Percentiles rank a stretch among this genome's conserved stretches.
Evolutionary conservation across 2,329 filamentous ascomycete genomes (phyloP).

Genomic region (Aspergillus phoenicis): DNA sequence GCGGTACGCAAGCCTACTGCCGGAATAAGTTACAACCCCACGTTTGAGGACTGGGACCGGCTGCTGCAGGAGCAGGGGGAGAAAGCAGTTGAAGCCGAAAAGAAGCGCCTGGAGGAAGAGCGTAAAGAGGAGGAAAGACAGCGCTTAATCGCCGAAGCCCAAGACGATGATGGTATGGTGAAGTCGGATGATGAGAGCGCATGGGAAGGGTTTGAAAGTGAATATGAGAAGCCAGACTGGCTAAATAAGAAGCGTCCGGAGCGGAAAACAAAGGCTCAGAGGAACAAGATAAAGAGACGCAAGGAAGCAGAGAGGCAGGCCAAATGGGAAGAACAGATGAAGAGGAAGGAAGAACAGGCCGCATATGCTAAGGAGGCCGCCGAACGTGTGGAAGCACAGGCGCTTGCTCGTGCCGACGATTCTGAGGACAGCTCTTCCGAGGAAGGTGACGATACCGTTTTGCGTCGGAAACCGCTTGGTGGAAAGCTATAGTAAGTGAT

Average conservation of each 20-base stretch:
- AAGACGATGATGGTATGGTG: slow-evolving; percentile 72
- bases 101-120: slow-evolving; percentile 68
- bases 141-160: slow-evolving; percentile 72
- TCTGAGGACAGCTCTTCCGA: slow-evolving; percentile 43
- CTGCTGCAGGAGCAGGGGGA: slow-evolving; percentile 73
- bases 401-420: slow-evolving; percentile 49
- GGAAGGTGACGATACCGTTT: slow-evolving; percentile 63
- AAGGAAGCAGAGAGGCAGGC: slow-evolving; percentile 81
- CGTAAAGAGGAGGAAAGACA: slow-evolving; percentile 67
- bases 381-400: slow-evolving; percentile 47
- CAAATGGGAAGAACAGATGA: slow-evolving; percentile 75
- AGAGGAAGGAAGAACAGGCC: slow-evolving; percentile 71
- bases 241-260: slow-evolving; percentile 73
- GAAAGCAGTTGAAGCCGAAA: slow-evolving; percentile 77
- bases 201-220: slow-evolving; percentile 88
- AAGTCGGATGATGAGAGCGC: slow-evolving; percentile 86
- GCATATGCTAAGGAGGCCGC: slow-evolving; percentile 72
- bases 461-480: slow-evolving; percentile 74
- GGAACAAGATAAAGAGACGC: slow-evolving; percentile 83
- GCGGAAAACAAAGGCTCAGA: slow-evolving; percentile 81
- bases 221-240: slow-evolving; percentile 67
- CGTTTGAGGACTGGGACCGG: slow-evolving; percentile 80
- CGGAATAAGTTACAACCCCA: slow-evolving; percentile 90
- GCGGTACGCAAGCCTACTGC: slow-evolving; percentile 77
- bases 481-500: slow-evolving; percentile 55